Percentiles rank a stretch among this genome's conserved stretches.
phyloP scores from a whole-genome alignment of 148 eudicot species.

The Selenicereus undatus region DNA sequence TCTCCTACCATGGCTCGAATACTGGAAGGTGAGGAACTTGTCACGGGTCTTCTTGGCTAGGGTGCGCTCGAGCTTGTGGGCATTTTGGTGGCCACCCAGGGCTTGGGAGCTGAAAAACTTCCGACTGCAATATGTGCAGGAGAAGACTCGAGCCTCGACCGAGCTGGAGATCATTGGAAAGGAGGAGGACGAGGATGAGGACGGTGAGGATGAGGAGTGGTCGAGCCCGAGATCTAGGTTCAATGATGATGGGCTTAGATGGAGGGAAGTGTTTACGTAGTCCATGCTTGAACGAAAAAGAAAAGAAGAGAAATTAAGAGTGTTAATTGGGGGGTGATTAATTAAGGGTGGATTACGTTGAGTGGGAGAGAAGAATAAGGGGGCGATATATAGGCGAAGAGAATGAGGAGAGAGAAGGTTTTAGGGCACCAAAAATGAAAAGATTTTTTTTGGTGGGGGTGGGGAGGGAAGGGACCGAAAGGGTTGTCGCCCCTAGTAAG shows the following conservation, averaged over 20 bases:
- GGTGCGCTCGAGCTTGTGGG: slow-evolving; percentile 6
- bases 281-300: neutral
- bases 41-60: neutral
- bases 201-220: neutral
- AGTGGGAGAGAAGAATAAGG: neutral
- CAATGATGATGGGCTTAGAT: neutral
- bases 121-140: neutral
- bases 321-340: neutral
- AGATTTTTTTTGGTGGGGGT: neutral
- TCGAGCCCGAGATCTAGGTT: neutral
- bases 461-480: neutral
- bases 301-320: neutral
- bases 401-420: neutral
- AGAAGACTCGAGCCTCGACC: neutral
- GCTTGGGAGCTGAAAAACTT: slow-evolving; percentile 2
- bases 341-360: neutral
- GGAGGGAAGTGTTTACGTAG: neutral
- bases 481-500: neutral
- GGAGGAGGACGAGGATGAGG: neutral
- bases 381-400: neutral
- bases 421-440: neutral
- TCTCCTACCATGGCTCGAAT: neutral
- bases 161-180: neutral
- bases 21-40: neutral
- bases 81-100: neutral